These are phyloP conservation scores for Sporobolus alterniflorus DNA, from an alignment of 202 grass and related monocot species.

Conservation along the genomic window DNA sequence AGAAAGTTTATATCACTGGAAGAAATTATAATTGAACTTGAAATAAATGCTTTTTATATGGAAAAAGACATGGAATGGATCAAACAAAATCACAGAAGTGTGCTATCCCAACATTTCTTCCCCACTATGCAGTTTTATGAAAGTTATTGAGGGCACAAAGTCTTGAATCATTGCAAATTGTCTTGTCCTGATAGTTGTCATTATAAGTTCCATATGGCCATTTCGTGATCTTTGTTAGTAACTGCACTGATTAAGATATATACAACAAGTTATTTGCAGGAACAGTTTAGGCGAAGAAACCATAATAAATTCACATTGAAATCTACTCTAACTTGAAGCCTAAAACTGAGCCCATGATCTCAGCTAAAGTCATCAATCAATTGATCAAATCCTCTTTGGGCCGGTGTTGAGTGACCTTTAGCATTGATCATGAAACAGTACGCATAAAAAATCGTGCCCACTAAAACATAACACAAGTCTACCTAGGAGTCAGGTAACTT, in stretches of 20 bases:
- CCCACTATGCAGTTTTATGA: background rate
- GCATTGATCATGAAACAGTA: background rate
- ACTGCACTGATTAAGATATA: background rate
- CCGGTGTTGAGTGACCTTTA: background rate
- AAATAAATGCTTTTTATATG: background rate
- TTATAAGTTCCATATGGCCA: background rate
- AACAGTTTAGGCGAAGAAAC: background rate
- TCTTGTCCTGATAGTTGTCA: background rate
- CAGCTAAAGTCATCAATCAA: background rate
- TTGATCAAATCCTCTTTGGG: background rate
- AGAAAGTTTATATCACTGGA: background rate
- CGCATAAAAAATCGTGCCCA: background rate
- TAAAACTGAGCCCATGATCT: background rate
- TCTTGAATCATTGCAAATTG: background rate
- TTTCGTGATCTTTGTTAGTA: background rate
- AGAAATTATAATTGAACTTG: background rate
- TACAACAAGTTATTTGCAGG: background rate
- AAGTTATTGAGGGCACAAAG: background rate
- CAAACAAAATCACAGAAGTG: background rate
- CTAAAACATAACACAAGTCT: background rate
- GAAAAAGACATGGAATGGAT: background rate
- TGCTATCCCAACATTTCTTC: background rate
- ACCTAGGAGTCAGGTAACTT: background rate
- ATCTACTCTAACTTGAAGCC: background rate
- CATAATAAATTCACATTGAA: background rate